Base-by-base conservation (phyloP, 495 filamentous ascomycete species). In the Penicillium goetzii region DNA sequence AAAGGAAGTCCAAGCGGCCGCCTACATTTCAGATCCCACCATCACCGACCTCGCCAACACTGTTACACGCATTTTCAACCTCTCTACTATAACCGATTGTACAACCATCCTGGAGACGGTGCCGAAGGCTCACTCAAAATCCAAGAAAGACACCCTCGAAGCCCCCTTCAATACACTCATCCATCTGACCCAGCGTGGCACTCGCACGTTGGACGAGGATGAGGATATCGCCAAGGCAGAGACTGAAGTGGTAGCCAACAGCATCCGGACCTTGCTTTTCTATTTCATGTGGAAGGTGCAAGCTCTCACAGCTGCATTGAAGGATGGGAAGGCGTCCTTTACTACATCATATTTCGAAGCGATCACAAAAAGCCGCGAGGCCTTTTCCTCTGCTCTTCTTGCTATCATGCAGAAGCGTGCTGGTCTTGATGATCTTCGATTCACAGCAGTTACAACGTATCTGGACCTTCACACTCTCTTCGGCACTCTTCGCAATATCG, bases 211-310 rank as follows among this genome's bases (percentile, higher is more conserved):
- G 33, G 84, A 87, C 30, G 80, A 84, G 1, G 84, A 88, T 57
- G 85, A 89, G 30, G 87, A 89, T 14, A 71, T 84, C 4, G 88
- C 89, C 58, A 84, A 83, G 45, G 76, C 88, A 10, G 93, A 96
- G 70, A 88, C 92, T 60, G 89, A 93, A 61, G 76, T 95, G 55
- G 86, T 93, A 7, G 80, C 81, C 11, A 88, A 85, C 59, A 89
- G 92, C 21, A 86, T 93, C 63, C 88, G 88, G 63, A 81, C 88
- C 7, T 74, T 90, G 25, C 78, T 93, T 26, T 92, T 93, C 78
- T 98, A 97, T 78, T 95, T 97, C 74, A 91, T 96, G 88, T 99
- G 95, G 95, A 93, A 93, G 65, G 83, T 91, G 10, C 86, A 87
- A 50, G 73, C 73, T 41, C 64, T 84, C 36, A 69, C 74, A 33